Evolutionary conservation across 1,284 basidiomycete genomes (phyloP).

Genomic region (Wallemia mellicola): DNA sequence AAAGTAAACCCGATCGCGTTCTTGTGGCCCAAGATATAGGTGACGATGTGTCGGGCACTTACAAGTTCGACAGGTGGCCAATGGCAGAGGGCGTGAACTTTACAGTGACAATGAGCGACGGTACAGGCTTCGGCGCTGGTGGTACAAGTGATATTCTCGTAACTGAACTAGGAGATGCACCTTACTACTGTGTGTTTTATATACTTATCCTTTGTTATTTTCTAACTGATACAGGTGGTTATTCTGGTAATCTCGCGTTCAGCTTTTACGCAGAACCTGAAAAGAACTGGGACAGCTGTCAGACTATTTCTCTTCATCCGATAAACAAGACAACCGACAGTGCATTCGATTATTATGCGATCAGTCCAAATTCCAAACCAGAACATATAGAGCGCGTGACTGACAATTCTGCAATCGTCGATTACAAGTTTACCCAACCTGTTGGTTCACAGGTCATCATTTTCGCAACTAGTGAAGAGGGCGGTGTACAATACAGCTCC

Average conservation of each 20-base stretch:
- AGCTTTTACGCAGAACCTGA: not conserved
- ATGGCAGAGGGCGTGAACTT: not conserved
- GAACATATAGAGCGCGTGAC: not conserved
- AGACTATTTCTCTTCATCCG: not conserved
- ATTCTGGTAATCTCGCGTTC: not conserved
- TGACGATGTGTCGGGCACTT: not conserved
- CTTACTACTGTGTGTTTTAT: not conserved
- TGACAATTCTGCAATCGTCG: not conserved
- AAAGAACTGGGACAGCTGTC: not conserved
- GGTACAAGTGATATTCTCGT: not conserved
- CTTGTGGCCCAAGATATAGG: not conserved
- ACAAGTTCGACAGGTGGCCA: not conserved
- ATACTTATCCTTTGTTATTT: not conserved
- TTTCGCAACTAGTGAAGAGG: not conserved
- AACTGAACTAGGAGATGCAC: not conserved
- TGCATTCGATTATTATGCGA: not conserved
- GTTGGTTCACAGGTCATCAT: not conserved
- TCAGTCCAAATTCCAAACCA: not conserved
- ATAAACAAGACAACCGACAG: not conserved
- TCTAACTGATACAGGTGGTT: not conserved
- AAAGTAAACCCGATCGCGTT: not conserved
- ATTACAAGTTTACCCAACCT: not conserved
- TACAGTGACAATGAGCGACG: not conserved
- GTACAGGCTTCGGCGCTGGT: not conserved
- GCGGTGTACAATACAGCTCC: not conserved